These are phyloP conservation scores for Calonectria hawksworthii DNA, from an alignment of 2,329 filamentous ascomycete genomes.

Conservation along the genomic window DNA sequence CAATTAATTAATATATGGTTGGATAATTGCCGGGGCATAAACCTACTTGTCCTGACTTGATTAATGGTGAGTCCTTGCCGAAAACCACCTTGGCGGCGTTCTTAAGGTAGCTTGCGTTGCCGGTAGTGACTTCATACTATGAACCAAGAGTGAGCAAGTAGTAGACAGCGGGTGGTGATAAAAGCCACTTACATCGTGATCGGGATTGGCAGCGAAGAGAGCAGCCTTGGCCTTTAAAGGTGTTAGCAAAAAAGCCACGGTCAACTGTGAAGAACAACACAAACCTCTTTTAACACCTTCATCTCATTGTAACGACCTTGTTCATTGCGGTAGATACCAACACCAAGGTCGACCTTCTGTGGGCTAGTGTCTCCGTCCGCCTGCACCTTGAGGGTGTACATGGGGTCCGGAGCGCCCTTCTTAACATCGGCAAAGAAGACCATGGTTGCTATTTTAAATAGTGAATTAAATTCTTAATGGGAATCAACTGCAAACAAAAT, in stretches of 20 bases:
- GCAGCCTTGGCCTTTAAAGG: conserved; percentile 41
- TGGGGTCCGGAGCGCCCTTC: conserved; percentile 48
- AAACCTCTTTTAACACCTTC: conserved; percentile 38
- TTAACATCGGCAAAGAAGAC: conserved; percentile 42
- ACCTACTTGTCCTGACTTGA: conserved; percentile 21
- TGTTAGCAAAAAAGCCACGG: not conserved
- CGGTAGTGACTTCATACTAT: conserved; percentile 53
- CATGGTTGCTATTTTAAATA: conserved; percentile 25
- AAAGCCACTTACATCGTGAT: conserved; percentile 44
- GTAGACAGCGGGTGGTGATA: not conserved
- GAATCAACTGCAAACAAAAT: not conserved
- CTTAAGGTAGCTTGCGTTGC: conserved; percentile 47
- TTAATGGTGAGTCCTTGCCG: conserved; percentile 35
- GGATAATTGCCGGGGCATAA: not conserved
- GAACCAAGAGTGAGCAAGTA: not conserved
- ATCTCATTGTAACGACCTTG: conserved; percentile 50
- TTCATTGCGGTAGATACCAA: conserved; percentile 54
- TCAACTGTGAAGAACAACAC: not conserved
- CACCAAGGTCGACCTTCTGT: conserved; percentile 53
- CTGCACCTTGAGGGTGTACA: conserved; percentile 50
- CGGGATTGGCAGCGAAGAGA: conserved; percentile 35
- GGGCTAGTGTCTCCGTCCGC: conserved; percentile 47
- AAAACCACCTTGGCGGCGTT: conserved; percentile 49
- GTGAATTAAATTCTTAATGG: not conserved
- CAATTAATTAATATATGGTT: not conserved